Base-by-base conservation (phyloP, 2,329 filamentous ascomycete species). In the Verticillium tricorpus region DNA sequence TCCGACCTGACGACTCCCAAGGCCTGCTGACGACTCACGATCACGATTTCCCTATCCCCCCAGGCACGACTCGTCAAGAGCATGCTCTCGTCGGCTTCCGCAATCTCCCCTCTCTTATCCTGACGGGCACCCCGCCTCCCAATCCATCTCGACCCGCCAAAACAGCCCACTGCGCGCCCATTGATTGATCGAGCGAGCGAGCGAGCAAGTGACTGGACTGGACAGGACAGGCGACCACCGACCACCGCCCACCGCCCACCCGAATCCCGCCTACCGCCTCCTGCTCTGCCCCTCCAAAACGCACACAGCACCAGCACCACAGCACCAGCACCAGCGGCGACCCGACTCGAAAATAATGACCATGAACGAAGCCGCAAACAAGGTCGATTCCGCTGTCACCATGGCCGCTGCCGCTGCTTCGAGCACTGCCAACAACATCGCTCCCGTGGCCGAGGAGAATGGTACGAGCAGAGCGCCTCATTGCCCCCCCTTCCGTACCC, bases 291-390 rank as follows among this genome's bases (percentile, higher is more conserved):
- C 55, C n/a, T 57, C 55, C 55, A 57, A 57, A 57, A 35, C n/a
- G 55, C 55, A 57, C 56, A 58, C 35, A 25, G 35, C 56, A 58
- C 28, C 28, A 28, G 28, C 28, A 28, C 28, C 32, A 39, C 32
- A 39, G 32, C 56, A 39, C 34, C n/a, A 25, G 17, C 35, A 37
- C 22, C 32, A 25, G 35, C 35, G 35, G 57, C 65, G 67, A 62
- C 65, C 60, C 64, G 65, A 63, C 67, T 64, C 67, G 68, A 67
- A 69, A 65, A 71, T 63, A 37, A 67, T 78, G 76, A 74, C 76
- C 34, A 74, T 77, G 70, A 76, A 76, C 68, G 74, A 78, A 66
- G 73, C 73, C 64, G 74, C 70, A 62, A 68, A 69, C 64, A 70
- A 75, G 69, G 69, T 73, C 63, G 72, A 76, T 63, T 73, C 72